Base-by-base conservation (phyloP, 2,329 filamentous ascomycete species). In the Claviceps digitariae region DNA sequence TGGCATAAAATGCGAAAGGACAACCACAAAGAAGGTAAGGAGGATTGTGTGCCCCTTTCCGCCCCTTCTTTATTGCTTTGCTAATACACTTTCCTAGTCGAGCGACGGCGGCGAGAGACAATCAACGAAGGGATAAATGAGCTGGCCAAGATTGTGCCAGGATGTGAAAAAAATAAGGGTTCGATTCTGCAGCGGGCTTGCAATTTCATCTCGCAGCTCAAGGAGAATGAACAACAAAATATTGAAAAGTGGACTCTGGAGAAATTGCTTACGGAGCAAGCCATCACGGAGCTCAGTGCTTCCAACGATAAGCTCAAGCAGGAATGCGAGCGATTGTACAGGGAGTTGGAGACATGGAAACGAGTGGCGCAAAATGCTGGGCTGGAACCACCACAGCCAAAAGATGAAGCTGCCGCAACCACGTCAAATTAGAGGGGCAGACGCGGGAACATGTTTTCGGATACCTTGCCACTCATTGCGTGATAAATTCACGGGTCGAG, bases 91-190 rank as follows among this genome's bases (percentile, higher is more conserved):
- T 27, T 27, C 8, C 15, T 52, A 97, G 93, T 98, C 57, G 93
- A 98, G 72, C 89, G 93, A 56, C 88, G 93, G 55, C 89, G 93
- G 46, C 87, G 93, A 58, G 93, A 98, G 71, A 96, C 93, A 0
- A 98, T 98, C 67, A 98, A 98, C 60, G 93, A 98, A 70, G 93
- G 93, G 50, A 98, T 98, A 62, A 97, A 96, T 64, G 93, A 97
- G 69, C 81, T 98, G 31, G 88, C 91, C 60, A 97, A 96, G 73
- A 95, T 98, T 59, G 93, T 98, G 0, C 93, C 93, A 0, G 90
- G 90, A 15, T 96, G 91, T 63, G 93, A 98, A 71, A 98, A 97
- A 77, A 97, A 98, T 75, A 98, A 98, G 71, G 93, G 93, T 0
- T 94, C 90, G 2, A 97, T 98, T 58, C 75, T 98, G 40, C 87